Conservation (phyloP, 1,284 basidiomycete genomes). For the Puccinia hordei region DNA sequence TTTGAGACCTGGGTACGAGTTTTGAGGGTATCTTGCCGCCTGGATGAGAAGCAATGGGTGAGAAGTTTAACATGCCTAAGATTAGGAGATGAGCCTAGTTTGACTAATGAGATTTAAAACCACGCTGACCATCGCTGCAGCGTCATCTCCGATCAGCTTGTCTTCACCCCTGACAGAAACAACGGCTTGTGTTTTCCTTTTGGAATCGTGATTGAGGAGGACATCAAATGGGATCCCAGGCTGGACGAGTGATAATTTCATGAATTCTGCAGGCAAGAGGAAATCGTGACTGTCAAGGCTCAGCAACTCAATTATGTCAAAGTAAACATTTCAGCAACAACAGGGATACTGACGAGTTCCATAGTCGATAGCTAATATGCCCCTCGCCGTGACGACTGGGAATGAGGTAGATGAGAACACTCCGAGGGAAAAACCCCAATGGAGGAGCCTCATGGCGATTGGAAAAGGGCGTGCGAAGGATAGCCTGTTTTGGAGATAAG, state of each 20-base stretch:
- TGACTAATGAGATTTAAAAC: constrained; percentile 71
- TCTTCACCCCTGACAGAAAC: constrained; percentile 77
- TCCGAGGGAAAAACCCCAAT: constrained; percentile 33
- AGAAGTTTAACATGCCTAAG: constrained; percentile 27
- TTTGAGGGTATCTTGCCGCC: constrained; percentile 86
- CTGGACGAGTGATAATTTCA: constrained; percentile 93
- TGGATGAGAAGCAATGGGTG: constrained; percentile 35
- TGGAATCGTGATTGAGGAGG: constrained; percentile 91
- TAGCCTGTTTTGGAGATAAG: neutral
- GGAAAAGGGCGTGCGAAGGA: neutral
- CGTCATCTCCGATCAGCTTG: constrained; percentile 52
- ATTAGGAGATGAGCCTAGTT: constrained; percentile 67
- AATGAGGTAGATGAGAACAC: constrained; percentile 8
- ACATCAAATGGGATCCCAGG: constrained; percentile 96
- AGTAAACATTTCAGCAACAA: neutral
- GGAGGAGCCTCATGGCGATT: constrained; percentile 28
- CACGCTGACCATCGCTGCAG: constrained; percentile 53
- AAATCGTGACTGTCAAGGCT: too few species aligned
- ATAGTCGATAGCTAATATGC: constrained; percentile 88
- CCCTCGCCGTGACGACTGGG: constrained; percentile 18
- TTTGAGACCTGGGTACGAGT: constrained; percentile 85
- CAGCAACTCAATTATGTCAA: neutral
- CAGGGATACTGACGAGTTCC: constrained; percentile 67
- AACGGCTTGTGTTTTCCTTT: constrained; percentile 86
- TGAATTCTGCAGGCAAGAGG: constrained; percentile 66